Base-by-base conservation (phyloP, 257 asterid species). In the Fraxinus excelsior region DNA sequence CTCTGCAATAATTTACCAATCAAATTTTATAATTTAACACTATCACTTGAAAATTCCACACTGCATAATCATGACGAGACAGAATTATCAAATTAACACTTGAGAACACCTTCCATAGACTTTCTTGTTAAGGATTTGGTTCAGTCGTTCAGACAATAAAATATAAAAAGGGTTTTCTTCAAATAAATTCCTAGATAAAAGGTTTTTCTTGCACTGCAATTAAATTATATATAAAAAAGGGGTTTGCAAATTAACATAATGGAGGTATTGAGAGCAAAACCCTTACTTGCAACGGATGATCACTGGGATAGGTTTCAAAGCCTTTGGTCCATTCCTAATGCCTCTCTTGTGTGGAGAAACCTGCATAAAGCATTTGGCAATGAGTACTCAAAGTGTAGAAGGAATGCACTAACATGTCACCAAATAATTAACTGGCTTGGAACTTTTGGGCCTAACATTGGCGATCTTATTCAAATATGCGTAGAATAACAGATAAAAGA, bases 311-410 rank as follows among this genome's bases (percentile, higher is more conserved):
- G 98, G 98, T 87, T 95, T 95, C 88, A 95, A 85, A 85, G 98
- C 98, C 88, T 90, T 95, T 19, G 99, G 99, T 81, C 97, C 99
- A 84, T 95, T 95, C 79, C 99, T 80, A 74, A 95, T 89, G 42
- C 97, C 97, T 84, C 86, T 91, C 88, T 89, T 95, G 90, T 91
- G 97, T 51, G 82, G 88, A 81, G 96, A 84, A 76, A 76, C 81
- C 99, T 93, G 96, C 81, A 87, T 19, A 37, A 82, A 77, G 51
- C 71, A 67, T 56, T 74, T 76, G 77, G 69, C 67, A 46, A 73
- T 79, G 21, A n/a, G n/a, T n/a, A 75, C 18, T 53, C 23, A 74
- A 32, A 29, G 65, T 25, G 37, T 78, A 35, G 10, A 44, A 53
- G 38, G 46, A 35, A 65, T 8, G 38, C 3, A 16, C 58, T 34